These are phyloP conservation scores for Talaromyces sp. DNA, from an alignment of 2,329 filamentous ascomycete genomes.

Conservation along the genomic window DNA sequence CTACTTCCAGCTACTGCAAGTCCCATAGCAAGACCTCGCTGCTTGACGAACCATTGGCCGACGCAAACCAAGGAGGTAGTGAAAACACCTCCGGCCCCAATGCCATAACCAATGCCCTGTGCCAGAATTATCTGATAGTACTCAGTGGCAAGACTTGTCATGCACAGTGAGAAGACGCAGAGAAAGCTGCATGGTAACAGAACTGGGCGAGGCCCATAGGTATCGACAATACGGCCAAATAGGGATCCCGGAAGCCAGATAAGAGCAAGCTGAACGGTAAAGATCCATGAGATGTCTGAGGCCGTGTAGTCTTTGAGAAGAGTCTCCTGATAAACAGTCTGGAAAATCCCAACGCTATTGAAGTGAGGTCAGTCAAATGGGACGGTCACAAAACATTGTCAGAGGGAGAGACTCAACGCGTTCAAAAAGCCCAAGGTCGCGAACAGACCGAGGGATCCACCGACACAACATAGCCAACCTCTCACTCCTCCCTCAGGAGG, in stretches of 20 bases:
- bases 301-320: background rate
- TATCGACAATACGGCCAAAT: background rate
- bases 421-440: background rate
- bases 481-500: background rate
- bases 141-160: background rate
- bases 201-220: background rate
- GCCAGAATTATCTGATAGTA: background rate
- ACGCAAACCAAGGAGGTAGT: slow-evolving; percentile 2
- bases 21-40: slow-evolving; percentile 4
- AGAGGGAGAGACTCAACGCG: background rate
- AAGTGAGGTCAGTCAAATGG: no score
- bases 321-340: background rate
- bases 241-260: background rate
- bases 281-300: background rate
- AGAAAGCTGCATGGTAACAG: background rate
- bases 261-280: background rate
- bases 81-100: slow-evolving; percentile 2
- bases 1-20: slow-evolving; percentile 4
- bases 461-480: background rate
- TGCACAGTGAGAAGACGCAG: background rate
- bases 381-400: background rate
- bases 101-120: background rate
- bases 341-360: background rate
- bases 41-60: slow-evolving; percentile 6
- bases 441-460: background rate